Evolutionary conservation across 192 early-diverging fungal genomes (phyloP), one percentile per base, ranked within the genome.

Genomic region (Kickxella alabastrina): DNA sequence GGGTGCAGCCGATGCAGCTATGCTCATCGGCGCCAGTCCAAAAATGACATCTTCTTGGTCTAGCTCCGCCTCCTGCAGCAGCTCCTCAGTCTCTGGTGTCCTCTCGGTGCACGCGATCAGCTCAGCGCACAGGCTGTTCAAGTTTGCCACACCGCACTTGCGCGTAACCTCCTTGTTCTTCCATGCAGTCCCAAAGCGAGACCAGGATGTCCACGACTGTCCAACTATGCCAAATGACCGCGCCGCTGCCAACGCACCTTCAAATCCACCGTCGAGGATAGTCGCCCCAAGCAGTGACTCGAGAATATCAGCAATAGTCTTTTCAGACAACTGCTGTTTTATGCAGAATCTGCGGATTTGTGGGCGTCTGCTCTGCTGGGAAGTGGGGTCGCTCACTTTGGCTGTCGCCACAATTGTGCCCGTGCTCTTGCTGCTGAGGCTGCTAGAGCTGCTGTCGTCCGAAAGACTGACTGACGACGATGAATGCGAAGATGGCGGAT

Each of bases 241-340:
- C 1, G 85, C 84, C 3, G 75, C 62, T 14, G 53, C 44, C 18
- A 89, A 54, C 0, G 80, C 87, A 3, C 59, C 64, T 17, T 72
- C 73, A 4, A 77, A 41, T 3, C 82, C 80, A 28, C 80, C 77
- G 27, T 82, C 79, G 5, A 88, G 43, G 40, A 82, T 83, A 0
- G 87, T 77, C 0, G 87, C 93, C 0, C 92, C 93, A 15, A 96
- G 59, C 6, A 87, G 68, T 0, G 93, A 84, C 58, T 96, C 93
- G 1, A 96, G 77, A 27, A 86, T 64, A 74, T 96, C 93, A 0
- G 93, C 93, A 24, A 92, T 58, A 0, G 85, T 83, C 42, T 96
- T 96, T 49, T 91, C 85, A 4, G 87, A 87, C n/a, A 93, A 72
- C 32, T 42, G 24, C 10, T 54, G 57, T 17, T 15, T 23, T n/a